phyloP scores from a whole-genome alignment of 2,329 filamentous ascomycete species.

The Graphium sp. region DNA sequence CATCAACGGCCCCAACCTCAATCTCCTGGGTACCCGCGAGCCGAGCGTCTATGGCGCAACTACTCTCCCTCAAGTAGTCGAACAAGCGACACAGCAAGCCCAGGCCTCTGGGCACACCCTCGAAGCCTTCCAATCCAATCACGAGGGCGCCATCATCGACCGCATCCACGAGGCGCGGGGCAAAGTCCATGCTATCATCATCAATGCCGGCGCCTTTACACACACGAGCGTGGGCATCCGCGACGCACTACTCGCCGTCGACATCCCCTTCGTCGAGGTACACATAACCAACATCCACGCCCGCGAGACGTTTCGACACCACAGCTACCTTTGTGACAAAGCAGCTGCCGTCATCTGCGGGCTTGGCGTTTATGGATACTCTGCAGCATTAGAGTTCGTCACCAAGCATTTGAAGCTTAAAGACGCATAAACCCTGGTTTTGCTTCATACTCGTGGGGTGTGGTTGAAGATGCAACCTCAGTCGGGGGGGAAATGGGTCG shows the following conservation, averaged over 20 bases:
- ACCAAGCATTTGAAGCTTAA: no score
- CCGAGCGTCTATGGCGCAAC: slow-evolving; percentile 56
- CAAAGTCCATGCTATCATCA: slow-evolving; percentile 47
- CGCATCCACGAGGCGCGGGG: slow-evolving; percentile 50
- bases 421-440: no score
- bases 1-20: slow-evolving; percentile 72
- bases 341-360: slow-evolving; percentile 59
- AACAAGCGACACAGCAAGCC: slow-evolving; percentile 29
- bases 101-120: slow-evolving; percentile 27
- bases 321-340: slow-evolving; percentile 62
- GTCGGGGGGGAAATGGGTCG: no score
- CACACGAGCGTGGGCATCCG: slow-evolving; percentile 62
- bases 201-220: slow-evolving; percentile 61
- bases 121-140: slow-evolving; percentile 56
- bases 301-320: slow-evolving; percentile 49
- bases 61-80: slow-evolving; percentile 46
- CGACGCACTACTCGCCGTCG: slow-evolving; percentile 54
- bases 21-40: slow-evolving; percentile 61
- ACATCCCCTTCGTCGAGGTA: slow-evolving; percentile 61
- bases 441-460: no score
- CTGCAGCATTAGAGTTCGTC: slow-evolving; percentile 41
- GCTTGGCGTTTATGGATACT: slow-evolving; percentile 44
- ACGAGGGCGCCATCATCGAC: slow-evolving; percentile 60
- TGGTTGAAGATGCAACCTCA: no score
- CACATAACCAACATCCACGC: slow-evolving; percentile 63